Base-by-base conservation (phyloP, 2,329 filamentous ascomycete species). In the Aspergillus ochraceoroseus region DNA sequence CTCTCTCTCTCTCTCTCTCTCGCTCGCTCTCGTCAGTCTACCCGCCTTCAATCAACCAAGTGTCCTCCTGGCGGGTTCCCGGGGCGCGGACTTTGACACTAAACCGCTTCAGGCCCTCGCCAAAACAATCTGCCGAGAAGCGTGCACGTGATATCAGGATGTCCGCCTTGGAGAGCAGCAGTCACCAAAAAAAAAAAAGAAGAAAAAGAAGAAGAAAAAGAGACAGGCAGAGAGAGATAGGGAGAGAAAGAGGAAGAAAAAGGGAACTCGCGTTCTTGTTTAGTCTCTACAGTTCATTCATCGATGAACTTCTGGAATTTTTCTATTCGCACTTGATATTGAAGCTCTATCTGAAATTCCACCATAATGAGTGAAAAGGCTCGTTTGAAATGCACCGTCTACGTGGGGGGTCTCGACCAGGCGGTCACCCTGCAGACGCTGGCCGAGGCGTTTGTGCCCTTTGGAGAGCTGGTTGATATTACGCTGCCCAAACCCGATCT, bases 381-480 rank as follows among this genome's bases (percentile, higher is more conserved):
- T 35, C 82, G 90, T 48, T 82, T 90, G 68, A 95, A 95, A 68
- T 81, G 86, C 31, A 98, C 92, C 7, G 76, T 98, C 47, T 94
- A 94, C 62, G 86, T 98, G 36, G 89, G 89, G 48, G 90, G 90
- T 20, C 79, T 98, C 35, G 82, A 92, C 52, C 79, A 83, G 47
- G 75, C 80, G 36, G 88, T 94, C 43, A 90, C 83, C 8, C 72
- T 74, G 25, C 76, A 79, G 46, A 85, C 83, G 46, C 73, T 98
- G 32, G 83, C 88, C 56, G 87, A 94, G 57, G 89, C 89, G 40
- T 98, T 98, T 69, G 79, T 98, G 42, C 92, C 94, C 0, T 98
- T 98, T 64, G 92, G 94, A 59, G 90, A 95, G 64, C 90, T 98
- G 47, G 81, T 85, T 52, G 88, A 95, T 61, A 83, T 98, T 52